phyloP scores from a whole-genome alignment of 768 basidiomycete genomes.

The Tulasnella sp. region DNA sequence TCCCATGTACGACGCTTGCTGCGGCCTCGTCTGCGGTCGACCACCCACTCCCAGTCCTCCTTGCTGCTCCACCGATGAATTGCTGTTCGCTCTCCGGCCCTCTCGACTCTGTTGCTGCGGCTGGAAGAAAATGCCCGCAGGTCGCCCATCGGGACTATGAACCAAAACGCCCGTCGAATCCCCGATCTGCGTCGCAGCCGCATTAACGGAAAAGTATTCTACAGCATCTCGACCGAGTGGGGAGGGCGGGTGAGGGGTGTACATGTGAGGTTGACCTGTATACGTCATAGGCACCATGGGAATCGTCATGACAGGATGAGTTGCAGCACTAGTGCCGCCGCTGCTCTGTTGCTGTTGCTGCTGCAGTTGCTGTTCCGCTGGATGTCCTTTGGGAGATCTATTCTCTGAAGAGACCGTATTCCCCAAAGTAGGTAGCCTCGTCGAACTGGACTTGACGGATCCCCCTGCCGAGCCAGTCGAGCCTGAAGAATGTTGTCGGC shows the following conservation, averaged over 20 bases:
- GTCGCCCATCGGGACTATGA: conserved; percentile 86
- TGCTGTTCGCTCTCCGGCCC: not conserved
- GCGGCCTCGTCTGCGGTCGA: not conserved
- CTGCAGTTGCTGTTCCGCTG: conserved; percentile 18
- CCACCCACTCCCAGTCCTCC: not conserved
- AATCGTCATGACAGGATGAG: not conserved
- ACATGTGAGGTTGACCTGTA: not conserved
- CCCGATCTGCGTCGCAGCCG: conserved; percentile 46
- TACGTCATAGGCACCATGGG: conserved; percentile 9
- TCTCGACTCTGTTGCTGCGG: conserved; percentile 36
- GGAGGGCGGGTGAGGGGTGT: conserved; percentile 18
- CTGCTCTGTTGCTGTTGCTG: not conserved
- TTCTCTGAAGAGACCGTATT: not conserved
- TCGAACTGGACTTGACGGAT: not conserved
- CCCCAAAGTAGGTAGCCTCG: not conserved
- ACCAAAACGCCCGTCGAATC: conserved; percentile 84
- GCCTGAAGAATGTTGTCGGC: conserved; percentile 2
- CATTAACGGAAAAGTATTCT: conserved; percentile 65
- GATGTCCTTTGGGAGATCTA: conserved; percentile 16
- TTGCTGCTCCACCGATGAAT: not conserved
- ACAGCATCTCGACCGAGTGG: conserved; percentile 26
- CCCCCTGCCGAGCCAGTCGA: not conserved
- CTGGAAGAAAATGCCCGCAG: conserved; percentile 93
- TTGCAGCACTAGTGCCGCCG: not conserved
- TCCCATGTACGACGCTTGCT: not conserved